Evolutionary conservation across 2,329 filamentous ascomycete genomes (phyloP).

Genomic region (Aspergillus viridinutans): DNA sequence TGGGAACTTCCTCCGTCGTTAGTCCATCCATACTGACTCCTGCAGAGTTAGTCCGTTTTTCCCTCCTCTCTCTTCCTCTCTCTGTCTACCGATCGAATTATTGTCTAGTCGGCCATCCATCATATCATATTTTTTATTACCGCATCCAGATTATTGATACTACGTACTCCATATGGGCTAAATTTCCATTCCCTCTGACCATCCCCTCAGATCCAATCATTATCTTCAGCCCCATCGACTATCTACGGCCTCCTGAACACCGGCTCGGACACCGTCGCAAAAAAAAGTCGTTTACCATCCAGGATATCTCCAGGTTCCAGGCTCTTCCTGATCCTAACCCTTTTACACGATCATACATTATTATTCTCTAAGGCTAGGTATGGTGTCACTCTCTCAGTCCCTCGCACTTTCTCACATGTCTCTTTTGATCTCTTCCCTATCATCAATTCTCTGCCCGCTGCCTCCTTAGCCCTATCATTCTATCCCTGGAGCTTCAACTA

Average conservation of each 20-base stretch:
- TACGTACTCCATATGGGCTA: background rate
- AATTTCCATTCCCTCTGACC: background rate
- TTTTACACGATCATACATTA: background rate
- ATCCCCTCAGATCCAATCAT: conserved; percentile 3
- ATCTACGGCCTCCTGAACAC: conserved; percentile 14
- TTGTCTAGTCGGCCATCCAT: background rate
- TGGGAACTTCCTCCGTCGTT: background rate
- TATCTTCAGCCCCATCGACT: conserved; percentile 6
- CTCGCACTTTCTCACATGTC: background rate
- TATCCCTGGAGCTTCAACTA: conserved; percentile 1
- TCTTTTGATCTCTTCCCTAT: conserved; percentile 12
- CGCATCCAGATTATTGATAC: too few species aligned
- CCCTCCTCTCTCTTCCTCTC: background rate
- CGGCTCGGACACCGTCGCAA: conserved; percentile 16
- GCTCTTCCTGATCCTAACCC: background rate
- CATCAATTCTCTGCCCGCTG: conserved; percentile 2
- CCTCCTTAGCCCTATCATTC: conserved; percentile 4
- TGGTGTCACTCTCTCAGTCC: background rate
- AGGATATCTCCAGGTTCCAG: conserved; percentile 4
- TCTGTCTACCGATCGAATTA: background rate
- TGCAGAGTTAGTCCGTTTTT: background rate
- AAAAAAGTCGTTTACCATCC: conserved; percentile 13
- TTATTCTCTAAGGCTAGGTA: background rate
- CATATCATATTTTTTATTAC: background rate
- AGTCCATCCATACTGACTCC: background rate